Conservation (phyloP, 805 yeast species). For the Zygosaccharomyces siamensis region DNA sequence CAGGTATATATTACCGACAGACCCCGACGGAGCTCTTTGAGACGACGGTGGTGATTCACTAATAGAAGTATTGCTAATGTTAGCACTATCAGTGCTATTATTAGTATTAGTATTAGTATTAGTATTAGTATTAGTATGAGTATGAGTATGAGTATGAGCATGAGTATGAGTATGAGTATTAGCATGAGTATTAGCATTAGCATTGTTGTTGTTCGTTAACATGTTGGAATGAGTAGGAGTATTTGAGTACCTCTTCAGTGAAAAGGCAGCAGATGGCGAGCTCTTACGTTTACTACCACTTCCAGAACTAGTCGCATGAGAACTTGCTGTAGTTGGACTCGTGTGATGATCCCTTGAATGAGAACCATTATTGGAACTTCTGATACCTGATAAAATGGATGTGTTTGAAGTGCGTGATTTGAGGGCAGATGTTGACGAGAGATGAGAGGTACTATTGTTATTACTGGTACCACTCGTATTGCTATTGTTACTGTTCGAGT, state of each 20-base stretch:
- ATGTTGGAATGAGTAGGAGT: neutral
- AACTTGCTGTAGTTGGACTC: constrained; percentile 5
- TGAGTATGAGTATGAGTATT: neutral
- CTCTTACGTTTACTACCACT: constrained; percentile 10
- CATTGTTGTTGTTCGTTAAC: neutral
- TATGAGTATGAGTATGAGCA: neutral
- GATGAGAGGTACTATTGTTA: neutral
- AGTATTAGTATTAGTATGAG: neutral
- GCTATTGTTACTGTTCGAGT: neutral
- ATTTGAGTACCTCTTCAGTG: constrained; percentile 10
- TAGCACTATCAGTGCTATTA: neutral
- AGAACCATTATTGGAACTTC: neutral
- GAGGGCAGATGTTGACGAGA: neutral
- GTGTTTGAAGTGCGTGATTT: constrained; percentile 2
- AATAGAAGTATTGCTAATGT: neutral
- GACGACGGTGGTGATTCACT: neutral
- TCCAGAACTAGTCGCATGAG: constrained; percentile 1
- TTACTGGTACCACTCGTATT: neutral
- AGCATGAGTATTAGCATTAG: neutral
- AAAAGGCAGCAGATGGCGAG: constrained; percentile 10
- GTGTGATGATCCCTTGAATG: constrained; percentile 2
- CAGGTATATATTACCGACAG: neutral
- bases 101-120: neutral
- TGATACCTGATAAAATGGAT: neutral
- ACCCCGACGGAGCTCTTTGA: neutral